phyloP scores from a whole-genome alignment of 257 asterid species.

The Handroanthus guayacan region DNA sequence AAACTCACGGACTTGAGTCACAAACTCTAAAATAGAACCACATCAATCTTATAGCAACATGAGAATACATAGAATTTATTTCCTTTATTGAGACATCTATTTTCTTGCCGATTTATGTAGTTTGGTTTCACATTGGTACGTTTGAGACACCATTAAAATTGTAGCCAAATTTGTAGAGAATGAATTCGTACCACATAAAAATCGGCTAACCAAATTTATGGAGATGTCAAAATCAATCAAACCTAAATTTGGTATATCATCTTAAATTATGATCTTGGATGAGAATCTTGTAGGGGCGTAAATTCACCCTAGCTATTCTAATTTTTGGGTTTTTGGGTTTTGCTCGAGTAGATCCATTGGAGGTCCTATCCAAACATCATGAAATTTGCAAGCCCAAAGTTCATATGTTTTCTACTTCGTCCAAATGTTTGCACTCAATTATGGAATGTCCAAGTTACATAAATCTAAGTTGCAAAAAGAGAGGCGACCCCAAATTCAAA shows the following conservation, averaged over 20 bases:
- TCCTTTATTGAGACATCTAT: background rate
- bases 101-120: background rate
- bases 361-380: too few species aligned
- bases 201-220: background rate
- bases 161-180: background rate
- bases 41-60: background rate
- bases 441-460: too few species aligned
- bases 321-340: too few species aligned
- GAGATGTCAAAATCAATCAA: background rate
- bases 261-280: background rate
- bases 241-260: background rate
- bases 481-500: too few species aligned
- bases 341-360: too few species aligned
- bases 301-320: background rate
- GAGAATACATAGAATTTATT: background rate
- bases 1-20: too few species aligned
- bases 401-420: too few species aligned
- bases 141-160: background rate
- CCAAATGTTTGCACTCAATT: too few species aligned
- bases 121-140: background rate
- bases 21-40: too few species aligned
- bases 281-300: background rate
- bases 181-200: background rate
- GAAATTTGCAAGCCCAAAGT: too few species aligned
- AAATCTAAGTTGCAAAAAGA: too few species aligned